phyloP scores from a whole-genome alignment of 2,329 filamentous ascomycete genomes.

The Neofusicoccum ribis region DNA sequence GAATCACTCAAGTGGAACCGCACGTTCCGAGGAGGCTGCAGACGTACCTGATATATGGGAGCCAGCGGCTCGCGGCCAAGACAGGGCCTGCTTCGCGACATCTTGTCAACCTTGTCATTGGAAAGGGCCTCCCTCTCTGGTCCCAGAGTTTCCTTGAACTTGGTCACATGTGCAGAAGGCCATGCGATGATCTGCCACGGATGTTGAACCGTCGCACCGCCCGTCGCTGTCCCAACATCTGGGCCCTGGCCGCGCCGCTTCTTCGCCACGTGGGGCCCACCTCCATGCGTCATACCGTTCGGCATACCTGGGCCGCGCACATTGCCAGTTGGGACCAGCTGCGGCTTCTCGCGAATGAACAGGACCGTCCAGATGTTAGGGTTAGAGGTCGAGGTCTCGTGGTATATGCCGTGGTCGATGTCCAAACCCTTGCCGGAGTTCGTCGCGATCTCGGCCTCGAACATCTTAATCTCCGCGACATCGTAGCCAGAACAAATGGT shows the following conservation, averaged over 20 bases:
- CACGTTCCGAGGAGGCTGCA: no score
- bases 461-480: background rate
- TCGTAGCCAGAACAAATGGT: background rate
- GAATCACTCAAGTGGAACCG: background rate
- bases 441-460: background rate
- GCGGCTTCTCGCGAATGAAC: background rate
- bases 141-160: background rate
- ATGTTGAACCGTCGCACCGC: background rate
- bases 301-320: background rate
- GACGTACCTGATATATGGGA: background rate
- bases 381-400: background rate
- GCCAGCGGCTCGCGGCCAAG: background rate
- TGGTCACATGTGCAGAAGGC: background rate
- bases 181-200: constrained; percentile 8
- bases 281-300: no score
- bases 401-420: background rate
- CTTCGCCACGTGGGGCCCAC: background rate
- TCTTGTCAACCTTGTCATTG: background rate
- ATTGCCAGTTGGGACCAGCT: background rate
- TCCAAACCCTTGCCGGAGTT: background rate
- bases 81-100: background rate
- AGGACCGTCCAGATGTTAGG: background rate
- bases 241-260: background rate
- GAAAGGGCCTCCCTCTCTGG: background rate
- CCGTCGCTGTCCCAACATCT: background rate